Percentiles rank a stretch among this genome's conserved stretches.
Evolutionary conservation across 2,329 filamentous ascomycete genomes (phyloP).

Genomic region (Cladophialophora exuberans): DNA sequence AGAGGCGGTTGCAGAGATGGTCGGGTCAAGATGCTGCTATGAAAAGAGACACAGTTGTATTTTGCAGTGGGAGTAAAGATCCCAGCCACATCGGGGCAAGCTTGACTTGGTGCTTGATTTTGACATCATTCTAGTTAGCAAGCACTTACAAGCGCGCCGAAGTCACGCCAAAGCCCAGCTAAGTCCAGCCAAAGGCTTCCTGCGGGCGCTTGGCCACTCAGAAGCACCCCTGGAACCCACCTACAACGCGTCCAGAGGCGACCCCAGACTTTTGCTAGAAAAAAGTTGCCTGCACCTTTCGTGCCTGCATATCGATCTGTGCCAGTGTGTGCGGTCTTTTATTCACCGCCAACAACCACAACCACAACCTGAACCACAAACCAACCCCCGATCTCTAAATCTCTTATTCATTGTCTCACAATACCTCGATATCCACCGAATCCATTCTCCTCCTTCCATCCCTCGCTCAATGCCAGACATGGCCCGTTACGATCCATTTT

Average conservation of each 20-base stretch:
- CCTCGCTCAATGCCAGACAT: slow-evolving; percentile 32
- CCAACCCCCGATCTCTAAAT: not conserved
- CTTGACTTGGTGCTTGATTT: not conserved
- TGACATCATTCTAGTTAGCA: not conserved
- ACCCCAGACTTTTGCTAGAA: slow-evolving; percentile 4
- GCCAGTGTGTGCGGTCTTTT: slow-evolving; percentile 2
- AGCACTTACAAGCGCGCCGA: too few species aligned
- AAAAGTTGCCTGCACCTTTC: slow-evolving; percentile 13
- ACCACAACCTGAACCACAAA: not conserved
- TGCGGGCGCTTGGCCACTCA: not conserved
- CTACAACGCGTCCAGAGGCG: not conserved
- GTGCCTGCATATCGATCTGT: slow-evolving; percentile 1
- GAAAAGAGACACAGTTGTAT: slow-evolving; percentile 14
- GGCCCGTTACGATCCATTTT: slow-evolving; percentile 34
- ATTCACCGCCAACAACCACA: slow-evolving; percentile 23
- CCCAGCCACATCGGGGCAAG: not conserved
- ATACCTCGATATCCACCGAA: not conserved
- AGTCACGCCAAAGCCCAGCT: too few species aligned
- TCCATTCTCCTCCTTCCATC: not conserved
- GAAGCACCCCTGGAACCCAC: not conserved
- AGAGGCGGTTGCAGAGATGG: slow-evolving; percentile 8
- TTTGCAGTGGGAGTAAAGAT: slow-evolving; percentile 1
- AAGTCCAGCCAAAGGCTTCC: too few species aligned
- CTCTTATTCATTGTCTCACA: slow-evolving; percentile 1
- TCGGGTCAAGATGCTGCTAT: slow-evolving; percentile 4